phyloP scores from a whole-genome alignment of 78 protist genomes.

The Dictyostelium brefeldianum region DNA sequence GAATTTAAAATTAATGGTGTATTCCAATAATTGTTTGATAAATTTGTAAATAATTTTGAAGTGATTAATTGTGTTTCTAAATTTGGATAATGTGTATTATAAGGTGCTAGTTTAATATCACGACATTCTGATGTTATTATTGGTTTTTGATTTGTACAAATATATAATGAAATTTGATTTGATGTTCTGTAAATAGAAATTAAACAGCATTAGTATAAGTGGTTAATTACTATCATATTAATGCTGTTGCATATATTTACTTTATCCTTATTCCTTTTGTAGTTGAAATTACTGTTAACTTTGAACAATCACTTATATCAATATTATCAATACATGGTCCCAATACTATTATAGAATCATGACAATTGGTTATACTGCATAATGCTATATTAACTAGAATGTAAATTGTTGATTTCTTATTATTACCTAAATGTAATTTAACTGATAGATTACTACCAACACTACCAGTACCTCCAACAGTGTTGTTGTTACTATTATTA shows the following conservation, averaged over 20 bases:
- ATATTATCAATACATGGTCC: constrained; percentile 70
- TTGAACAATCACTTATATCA: constrained; percentile 41
- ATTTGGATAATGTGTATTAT: constrained; percentile 74
- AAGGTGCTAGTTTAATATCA: constrained; percentile 48
- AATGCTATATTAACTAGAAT: constrained; percentile 33
- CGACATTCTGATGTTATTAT: constrained; percentile 53
- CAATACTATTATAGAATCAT: constrained; percentile 52
- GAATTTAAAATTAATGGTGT: constrained; percentile 38
- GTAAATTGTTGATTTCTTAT: constrained; percentile 51
- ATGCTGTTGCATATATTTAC: constrained; percentile 28
- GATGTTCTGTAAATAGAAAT: constrained; percentile 36
- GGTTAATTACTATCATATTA: no score
- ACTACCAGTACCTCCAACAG: neutral
- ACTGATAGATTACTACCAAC: constrained; percentile 1
- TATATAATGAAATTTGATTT: constrained; percentile 18
- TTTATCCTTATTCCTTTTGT: constrained; percentile 67
- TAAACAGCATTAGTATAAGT: no score
- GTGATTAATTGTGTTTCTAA: constrained; percentile 37
- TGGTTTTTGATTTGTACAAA: constrained; percentile 75
- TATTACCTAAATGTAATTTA: neutral
- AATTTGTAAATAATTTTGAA: constrained; percentile 22
- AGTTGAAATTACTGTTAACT: constrained; percentile 42
- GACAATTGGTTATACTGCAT: constrained; percentile 27
- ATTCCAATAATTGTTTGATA: constrained; percentile 35
- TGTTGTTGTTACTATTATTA: neutral